Percentiles rank a stretch among this genome's conserved stretches.
phyloP scores from a whole-genome alignment of 352 stramenopile species.

The Pythium phragmitis region DNA sequence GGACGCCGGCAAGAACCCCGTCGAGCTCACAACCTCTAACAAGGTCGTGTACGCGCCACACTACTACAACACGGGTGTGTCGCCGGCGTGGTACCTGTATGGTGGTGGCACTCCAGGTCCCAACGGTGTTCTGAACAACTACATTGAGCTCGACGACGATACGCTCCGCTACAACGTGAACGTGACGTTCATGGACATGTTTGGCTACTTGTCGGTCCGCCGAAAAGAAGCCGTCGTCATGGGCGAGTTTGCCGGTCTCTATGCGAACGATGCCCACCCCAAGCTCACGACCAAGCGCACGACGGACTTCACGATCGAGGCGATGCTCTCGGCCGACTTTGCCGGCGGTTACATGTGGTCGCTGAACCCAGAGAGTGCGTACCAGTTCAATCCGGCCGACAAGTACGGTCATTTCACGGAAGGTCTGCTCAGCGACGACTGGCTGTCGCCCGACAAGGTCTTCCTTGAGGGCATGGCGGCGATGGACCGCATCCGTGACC shows the following conservation, averaged over 20 bases:
- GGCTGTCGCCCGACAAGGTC: constrained; percentile 48
- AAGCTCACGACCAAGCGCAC: constrained; percentile 61
- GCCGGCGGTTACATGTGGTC: constrained; percentile 71
- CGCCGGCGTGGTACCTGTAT: constrained; percentile 64
- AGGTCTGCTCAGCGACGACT: constrained; percentile 54
- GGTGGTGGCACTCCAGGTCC: constrained; percentile 25
- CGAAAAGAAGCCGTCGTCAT: constrained; percentile 43
- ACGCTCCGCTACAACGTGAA: constrained; percentile 40
- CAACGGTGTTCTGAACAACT: constrained; percentile 30
- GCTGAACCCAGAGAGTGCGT: constrained; percentile 68
- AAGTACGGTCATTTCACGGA: constrained; percentile 42
- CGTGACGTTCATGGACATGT: constrained; percentile 65
- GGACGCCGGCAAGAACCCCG: constrained; percentile 31
- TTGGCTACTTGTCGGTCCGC: constrained; percentile 46
- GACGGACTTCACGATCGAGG: constrained; percentile 58
- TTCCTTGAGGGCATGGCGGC: constrained; percentile 43
- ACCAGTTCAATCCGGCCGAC: constrained; percentile 58
- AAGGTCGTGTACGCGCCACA: constrained; percentile 83
- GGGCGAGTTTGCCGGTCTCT: constrained; percentile 71
- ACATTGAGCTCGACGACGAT: constrained; percentile 55
- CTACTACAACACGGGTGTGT: constrained; percentile 70
- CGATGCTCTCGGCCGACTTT: constrained; percentile 47
- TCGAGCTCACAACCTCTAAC: constrained; percentile 49
- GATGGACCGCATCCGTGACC: constrained; percentile 51
- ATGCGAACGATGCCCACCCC: constrained; percentile 48